Evolutionary conservation across 139 green algal species (phyloP).

Genomic region (Chlamydomonas sphaeroides): DNA sequence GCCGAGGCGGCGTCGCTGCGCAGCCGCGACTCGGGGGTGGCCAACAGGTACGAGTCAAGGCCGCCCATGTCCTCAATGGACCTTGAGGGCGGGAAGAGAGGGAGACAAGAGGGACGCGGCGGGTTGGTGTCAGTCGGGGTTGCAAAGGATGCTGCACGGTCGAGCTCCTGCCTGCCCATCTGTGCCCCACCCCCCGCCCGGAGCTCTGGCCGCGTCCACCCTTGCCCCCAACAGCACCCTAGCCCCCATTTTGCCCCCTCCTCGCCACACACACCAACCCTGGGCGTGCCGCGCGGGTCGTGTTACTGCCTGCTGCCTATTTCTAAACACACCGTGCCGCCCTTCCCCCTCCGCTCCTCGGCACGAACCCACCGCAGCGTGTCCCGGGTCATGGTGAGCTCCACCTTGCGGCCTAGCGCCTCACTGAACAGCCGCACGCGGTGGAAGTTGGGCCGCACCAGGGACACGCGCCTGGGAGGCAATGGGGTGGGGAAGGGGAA

Average conservation of each 20-base stretch:
- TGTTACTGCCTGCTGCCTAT: background rate
- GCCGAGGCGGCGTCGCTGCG: slow-evolving; percentile 60
- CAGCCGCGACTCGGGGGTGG: slow-evolving; percentile 75
- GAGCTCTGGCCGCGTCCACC: too few relatives aligned
- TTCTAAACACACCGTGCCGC: background rate
- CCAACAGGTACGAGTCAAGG: slow-evolving; percentile 86
- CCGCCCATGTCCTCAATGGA: slow-evolving; percentile 87
- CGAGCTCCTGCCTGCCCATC: too few relatives aligned
- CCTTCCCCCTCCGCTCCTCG: background rate
- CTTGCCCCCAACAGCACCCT: too few relatives aligned
- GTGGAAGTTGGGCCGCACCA: slow-evolving; percentile 83
- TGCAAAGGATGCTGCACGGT: too few relatives aligned
- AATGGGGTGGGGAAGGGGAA: too few relatives aligned
- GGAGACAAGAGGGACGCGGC: background rate
- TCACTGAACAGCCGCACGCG: slow-evolving; percentile 79
- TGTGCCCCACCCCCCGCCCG: too few relatives aligned
- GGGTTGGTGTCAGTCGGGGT: background rate
- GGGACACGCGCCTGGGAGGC: slow-evolving; percentile 24
- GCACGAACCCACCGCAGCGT: slow-evolving; percentile 66
- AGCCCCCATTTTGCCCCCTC: too few relatives aligned
- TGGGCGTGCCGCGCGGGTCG: too few relatives aligned
- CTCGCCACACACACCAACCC: too few relatives aligned
- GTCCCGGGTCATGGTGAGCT: slow-evolving; percentile 77
- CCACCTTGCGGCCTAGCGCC: slow-evolving; percentile 69
- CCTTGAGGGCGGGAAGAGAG: slow-evolving; percentile 37